A percentile compares a stretch with the other conserved stretches of the same genome.
Conservation (phyloP, 371 early-diverging fungal species). For the Sporodiniella umbellata region DNA sequence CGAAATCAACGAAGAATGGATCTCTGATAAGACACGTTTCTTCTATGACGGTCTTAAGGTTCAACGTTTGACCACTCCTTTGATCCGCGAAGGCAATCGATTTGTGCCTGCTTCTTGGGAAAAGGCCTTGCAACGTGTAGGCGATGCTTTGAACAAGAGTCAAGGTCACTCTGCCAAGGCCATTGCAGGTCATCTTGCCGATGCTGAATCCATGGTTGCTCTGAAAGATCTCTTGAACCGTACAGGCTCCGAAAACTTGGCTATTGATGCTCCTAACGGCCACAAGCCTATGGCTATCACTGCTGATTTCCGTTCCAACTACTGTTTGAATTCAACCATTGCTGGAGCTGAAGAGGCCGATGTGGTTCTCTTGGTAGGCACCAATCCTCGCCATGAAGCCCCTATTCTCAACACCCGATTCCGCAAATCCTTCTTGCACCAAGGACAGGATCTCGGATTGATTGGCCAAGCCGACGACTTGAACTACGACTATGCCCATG, state of each 20-base stretch:
- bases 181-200: conserved; percentile 92
- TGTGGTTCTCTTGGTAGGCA: conserved; percentile 86
- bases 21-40: conserved; percentile 96
- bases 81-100: conserved; percentile 80
- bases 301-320: conserved; percentile 88
- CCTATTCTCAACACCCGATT: conserved; percentile 94
- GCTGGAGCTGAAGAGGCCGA: conserved; percentile 91
- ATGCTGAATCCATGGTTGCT: conserved; percentile 79
- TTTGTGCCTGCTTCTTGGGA: conserved; percentile 88
- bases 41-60: conserved; percentile 94
- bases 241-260: conserved; percentile 80
- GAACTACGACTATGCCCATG: conserved; percentile 89
- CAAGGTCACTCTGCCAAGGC: conserved; percentile 70
- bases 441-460: conserved; percentile 76
- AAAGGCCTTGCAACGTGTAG: conserved; percentile 79
- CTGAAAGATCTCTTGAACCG: conserved; percentile 93
- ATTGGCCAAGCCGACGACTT: conserved; percentile 77
- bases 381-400: conserved; percentile 97
- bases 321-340: conserved; percentile 82
- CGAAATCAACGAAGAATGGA: conserved; percentile 98
- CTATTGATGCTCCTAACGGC: conserved; percentile 69
- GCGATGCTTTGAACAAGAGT: conserved; percentile 56
- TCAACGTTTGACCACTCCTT: conserved; percentile 90
- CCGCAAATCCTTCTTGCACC: conserved; percentile 89
- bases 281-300: conserved; percentile 57